Percentiles rank a stretch among this genome's conserved stretches.
phyloP scores from a whole-genome alignment of 257 asterid species.

The Penstemon eatonii region DNA sequence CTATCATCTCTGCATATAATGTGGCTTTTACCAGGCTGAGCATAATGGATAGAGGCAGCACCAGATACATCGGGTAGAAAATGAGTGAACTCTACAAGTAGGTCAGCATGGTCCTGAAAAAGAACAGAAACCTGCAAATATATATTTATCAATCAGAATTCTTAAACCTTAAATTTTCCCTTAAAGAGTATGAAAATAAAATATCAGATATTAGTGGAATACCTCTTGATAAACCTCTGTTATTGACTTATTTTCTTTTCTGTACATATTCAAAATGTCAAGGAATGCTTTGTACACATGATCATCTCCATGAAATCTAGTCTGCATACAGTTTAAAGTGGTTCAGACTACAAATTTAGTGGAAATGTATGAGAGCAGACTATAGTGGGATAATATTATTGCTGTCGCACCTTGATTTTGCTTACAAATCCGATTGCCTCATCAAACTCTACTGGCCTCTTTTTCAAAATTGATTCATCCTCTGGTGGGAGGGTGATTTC shows the following conservation, averaged over 20 bases:
- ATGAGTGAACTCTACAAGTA: slow-evolving; percentile 90
- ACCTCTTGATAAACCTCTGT: slow-evolving; percentile 88
- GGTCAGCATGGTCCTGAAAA: slow-evolving; percentile 76
- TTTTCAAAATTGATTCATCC: slow-evolving; percentile 57
- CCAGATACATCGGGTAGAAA: slow-evolving; percentile 81
- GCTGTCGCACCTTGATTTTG: slow-evolving; percentile 74
- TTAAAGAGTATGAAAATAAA: slow-evolving; percentile 6
- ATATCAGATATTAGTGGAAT: slow-evolving; percentile 16
- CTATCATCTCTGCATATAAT: slow-evolving; percentile 51
- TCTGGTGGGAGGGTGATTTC: slow-evolving; percentile 69
- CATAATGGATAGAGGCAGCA: slow-evolving; percentile 47
- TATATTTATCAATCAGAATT: slow-evolving; percentile 22
- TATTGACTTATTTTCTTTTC: slow-evolving; percentile 65
- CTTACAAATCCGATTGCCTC: slow-evolving; percentile 83
- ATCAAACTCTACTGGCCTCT: slow-evolving; percentile 70
- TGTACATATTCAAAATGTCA: slow-evolving; percentile 84
- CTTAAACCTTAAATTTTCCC: slow-evolving; percentile 17
- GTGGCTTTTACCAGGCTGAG: slow-evolving; percentile 52
- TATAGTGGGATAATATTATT: slow-evolving; percentile 26
- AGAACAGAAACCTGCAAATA: slow-evolving; percentile 80
- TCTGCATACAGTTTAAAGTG: slow-evolving; percentile 52
- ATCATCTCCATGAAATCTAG: slow-evolving; percentile 83
- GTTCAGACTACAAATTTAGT: slow-evolving; percentile 29
- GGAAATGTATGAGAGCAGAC: slow-evolving; percentile 17
- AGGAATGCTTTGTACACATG: slow-evolving; percentile 88